These are phyloP conservation scores for Beta lomatogona DNA, from an alignment of 179 eudicot species.

Conservation along the genomic window DNA sequence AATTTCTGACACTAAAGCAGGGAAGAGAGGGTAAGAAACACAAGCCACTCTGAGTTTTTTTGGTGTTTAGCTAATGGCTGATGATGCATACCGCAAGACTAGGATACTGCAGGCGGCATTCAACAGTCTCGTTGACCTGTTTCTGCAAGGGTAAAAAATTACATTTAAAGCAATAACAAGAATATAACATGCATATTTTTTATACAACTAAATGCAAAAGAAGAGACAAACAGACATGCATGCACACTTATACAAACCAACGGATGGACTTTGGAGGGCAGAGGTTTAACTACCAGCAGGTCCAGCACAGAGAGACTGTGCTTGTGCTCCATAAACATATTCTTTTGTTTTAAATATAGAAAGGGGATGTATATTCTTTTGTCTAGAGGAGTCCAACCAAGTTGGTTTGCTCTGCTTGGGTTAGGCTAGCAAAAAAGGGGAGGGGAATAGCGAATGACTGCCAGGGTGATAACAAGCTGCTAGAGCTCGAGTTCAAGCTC, in stretches of 20 bases:
- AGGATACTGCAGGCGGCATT: constrained; percentile 65
- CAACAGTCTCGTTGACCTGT: constrained; percentile 55
- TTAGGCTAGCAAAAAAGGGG: too few relatives aligned
- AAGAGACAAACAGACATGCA: neutral
- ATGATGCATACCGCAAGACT: constrained; percentile 79
- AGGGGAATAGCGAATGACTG: too few relatives aligned
- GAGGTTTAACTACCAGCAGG: neutral
- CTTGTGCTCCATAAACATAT: neutral
- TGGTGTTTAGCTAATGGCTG: neutral
- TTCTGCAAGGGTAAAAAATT: constrained; percentile 53
- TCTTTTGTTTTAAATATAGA: neutral
- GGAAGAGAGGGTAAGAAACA: neutral
- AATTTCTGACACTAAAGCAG: neutral
- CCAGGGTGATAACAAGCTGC: too few relatives aligned
- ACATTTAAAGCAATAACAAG: neutral
- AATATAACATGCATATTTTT: too few relatives aligned
- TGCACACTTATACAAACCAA: neutral
- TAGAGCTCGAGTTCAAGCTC: too few relatives aligned
- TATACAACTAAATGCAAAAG: neutral
- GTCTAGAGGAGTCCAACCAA: too few relatives aligned
- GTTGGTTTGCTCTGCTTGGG: too few relatives aligned
- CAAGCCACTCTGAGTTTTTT: neutral
- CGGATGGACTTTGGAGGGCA: neutral
- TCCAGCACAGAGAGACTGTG: neutral
- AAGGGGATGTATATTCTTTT: too few relatives aligned